phyloP scores from a whole-genome alignment of 164 flowering plant genomes.

The Piper betle region DNA sequence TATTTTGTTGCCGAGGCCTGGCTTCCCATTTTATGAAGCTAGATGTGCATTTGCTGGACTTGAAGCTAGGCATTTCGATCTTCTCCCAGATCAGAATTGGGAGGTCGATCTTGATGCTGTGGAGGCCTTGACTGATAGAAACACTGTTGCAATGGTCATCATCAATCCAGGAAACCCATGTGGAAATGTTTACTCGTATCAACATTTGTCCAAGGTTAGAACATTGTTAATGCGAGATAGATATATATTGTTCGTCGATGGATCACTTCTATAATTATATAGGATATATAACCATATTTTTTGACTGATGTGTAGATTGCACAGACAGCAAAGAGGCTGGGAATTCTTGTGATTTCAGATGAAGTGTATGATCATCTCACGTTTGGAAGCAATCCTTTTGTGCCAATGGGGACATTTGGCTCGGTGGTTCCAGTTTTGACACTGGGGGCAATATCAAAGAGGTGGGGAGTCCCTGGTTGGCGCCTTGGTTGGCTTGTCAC shows the following conservation, averaged over 20 bases:
- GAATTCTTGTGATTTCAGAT: no score
- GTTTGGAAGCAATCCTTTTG: no score
- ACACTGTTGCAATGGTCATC: constrained; percentile 73
- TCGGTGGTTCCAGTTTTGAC: no score
- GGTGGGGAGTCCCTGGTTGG: constrained; percentile 99
- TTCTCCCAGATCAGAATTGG: no score
- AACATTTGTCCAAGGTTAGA: constrained; percentile 60
- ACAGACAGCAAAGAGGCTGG: constrained; percentile 66
- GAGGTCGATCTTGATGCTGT: constrained; percentile 70
- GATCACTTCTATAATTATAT: neutral
- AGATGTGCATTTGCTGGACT: no score
- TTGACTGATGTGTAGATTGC: constrained; percentile 44
- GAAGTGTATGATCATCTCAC: no score
- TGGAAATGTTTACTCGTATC: constrained; percentile 58
- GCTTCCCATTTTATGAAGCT: constrained; percentile 82
- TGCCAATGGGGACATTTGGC: no score
- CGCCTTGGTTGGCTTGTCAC: constrained; percentile 86
- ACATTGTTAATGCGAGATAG: neutral
- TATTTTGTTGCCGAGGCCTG: constrained; percentile 82
- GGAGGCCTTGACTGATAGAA: constrained; percentile 61
- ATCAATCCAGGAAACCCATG: constrained; percentile 95
- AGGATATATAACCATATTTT: neutral
- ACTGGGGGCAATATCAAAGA: constrained; percentile 78
- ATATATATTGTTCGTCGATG: no score
- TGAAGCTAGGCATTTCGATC: no score